Base-by-base conservation (phyloP, 495 filamentous ascomycete genomes). In the Physcia stellaris region DNA sequence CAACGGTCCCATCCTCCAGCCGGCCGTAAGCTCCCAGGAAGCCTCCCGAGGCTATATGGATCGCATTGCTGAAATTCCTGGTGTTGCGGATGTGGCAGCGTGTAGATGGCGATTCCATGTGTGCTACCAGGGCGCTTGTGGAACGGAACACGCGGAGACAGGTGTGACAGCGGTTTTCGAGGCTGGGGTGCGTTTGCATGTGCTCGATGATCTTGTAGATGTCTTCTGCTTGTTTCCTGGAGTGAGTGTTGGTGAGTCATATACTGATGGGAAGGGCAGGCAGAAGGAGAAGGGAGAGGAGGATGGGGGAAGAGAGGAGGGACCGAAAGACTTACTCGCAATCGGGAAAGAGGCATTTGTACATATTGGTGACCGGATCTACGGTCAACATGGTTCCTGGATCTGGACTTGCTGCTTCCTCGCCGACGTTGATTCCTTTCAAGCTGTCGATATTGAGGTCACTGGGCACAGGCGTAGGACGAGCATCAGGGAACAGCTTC, bases 21-120 rank as follows among this genome's bases (percentile, higher is more conserved):
- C 37, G 24, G 13, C 37, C 37, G 13, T 32, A 11, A 3, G 53
- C 47, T 10, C 54, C 48, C 39, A 68, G 48, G 16, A 72, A 56
- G 0, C 73, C 73, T 6, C 69, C 69, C 9, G 55, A 64, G 6
- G 72, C 21, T 17, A 66, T 55, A 23, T 67, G 59, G 4, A 76
- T 44, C 5, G 64, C 47, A 45, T 67, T 51, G 1, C 47, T 51
- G 35, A 58, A 71, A 2, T 50, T 35, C 2, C 46, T 36, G 10
- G 42, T 48, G 1, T 58, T 50, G 30, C 53, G 55, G 18, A 75
- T 52, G 4, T 51, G 40, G 54, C 72, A 77, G 13, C 56, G 58
- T 7, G 43, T 45, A 16, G 37, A 56, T 1, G 54, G 41, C 1
- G 56, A 51, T 51, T 77, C 73, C 46, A 62, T 63, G 37, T 77